These are phyloP conservation scores for Ophiostoma ips DNA, from an alignment of 2,329 filamentous ascomycete genomes.

Conservation along the genomic window DNA sequence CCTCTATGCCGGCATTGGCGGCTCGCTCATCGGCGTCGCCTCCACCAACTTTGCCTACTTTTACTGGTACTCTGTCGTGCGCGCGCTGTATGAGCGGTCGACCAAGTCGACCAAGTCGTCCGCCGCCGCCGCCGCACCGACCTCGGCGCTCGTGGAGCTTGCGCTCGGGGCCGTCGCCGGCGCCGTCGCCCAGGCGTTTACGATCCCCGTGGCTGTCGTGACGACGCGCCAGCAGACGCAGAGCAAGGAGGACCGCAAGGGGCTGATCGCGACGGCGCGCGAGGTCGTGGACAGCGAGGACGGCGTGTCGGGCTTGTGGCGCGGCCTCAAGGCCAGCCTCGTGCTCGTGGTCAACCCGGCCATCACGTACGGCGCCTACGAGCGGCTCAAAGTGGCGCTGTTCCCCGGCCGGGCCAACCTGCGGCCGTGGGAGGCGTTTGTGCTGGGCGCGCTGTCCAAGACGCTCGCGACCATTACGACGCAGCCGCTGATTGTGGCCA, in stretches of 20 bases:
- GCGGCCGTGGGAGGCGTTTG: constrained; percentile 75
- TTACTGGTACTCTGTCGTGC: constrained; percentile 92
- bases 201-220: constrained; percentile 88
- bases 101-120: constrained; percentile 25
- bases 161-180: constrained; percentile 76
- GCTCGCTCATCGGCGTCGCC: constrained; percentile 77
- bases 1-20: constrained; percentile 79
- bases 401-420: constrained; percentile 67
- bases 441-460: constrained; percentile 87
- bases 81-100: constrained; percentile 60
- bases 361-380: constrained; percentile 95
- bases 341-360: constrained; percentile 92
- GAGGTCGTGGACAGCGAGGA: constrained; percentile 88
- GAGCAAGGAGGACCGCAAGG: constrained; percentile 68
- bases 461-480: constrained; percentile 80
- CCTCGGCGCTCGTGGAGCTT: constrained; percentile 71
- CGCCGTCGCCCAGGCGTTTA: constrained; percentile 86
- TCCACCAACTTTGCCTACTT: constrained; percentile 99
- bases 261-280: constrained; percentile 70
- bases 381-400: constrained; percentile 63
- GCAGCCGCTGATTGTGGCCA: constrained; percentile 92
- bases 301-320: constrained; percentile 79
- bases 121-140: constrained; percentile 26
- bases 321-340: constrained; percentile 87
- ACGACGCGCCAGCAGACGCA: constrained; percentile 96